These are phyloP conservation scores for Sparassis latifolia DNA, from an alignment of 1,284 basidiomycete species.

Conservation along the genomic window DNA sequence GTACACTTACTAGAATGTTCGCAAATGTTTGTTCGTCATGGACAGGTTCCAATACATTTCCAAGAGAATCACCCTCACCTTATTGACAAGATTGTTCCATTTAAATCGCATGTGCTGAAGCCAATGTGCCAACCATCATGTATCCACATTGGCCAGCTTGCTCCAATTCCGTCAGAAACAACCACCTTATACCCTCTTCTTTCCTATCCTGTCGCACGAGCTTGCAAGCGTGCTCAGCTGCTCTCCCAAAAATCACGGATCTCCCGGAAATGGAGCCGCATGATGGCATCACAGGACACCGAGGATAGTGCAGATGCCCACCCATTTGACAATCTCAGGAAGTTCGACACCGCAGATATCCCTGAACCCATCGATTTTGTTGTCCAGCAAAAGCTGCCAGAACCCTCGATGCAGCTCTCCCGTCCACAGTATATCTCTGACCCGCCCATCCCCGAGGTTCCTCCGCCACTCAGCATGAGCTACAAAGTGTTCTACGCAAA, in stretches of 20 bases:
- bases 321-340: slow-evolving; percentile 6
- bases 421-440: slow-evolving; percentile 12
- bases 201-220: slow-evolving; percentile 2
- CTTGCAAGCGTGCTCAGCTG: background rate
- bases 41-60: background rate
- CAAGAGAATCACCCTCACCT: background rate
- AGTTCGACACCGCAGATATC: background rate
- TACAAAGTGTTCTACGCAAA: slow-evolving; percentile 14
- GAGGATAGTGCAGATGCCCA: slow-evolving; percentile 4
- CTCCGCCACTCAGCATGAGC: slow-evolving; percentile 14
- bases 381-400: slow-evolving; percentile 8
- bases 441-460: slow-evolving; percentile 7
- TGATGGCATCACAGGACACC: slow-evolving; percentile 7
- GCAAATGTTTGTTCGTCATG: slow-evolving; percentile 8
- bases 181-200: slow-evolving; percentile 9
- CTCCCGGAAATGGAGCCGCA: slow-evolving; percentile 8
- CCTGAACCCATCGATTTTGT: slow-evolving; percentile 5
- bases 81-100: background rate
- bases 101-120: background rate
- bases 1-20: slow-evolving; percentile 8
- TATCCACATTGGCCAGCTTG: background rate
- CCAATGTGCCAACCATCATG: background rate
- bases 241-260: slow-evolving; percentile 7
- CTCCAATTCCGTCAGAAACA: background rate
- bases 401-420: slow-evolving; percentile 13